Evolutionary conservation across 306 rosid genomes (phyloP), one percentile per base, ranked within the genome.

Genomic region (Coriaria nepalensis): DNA sequence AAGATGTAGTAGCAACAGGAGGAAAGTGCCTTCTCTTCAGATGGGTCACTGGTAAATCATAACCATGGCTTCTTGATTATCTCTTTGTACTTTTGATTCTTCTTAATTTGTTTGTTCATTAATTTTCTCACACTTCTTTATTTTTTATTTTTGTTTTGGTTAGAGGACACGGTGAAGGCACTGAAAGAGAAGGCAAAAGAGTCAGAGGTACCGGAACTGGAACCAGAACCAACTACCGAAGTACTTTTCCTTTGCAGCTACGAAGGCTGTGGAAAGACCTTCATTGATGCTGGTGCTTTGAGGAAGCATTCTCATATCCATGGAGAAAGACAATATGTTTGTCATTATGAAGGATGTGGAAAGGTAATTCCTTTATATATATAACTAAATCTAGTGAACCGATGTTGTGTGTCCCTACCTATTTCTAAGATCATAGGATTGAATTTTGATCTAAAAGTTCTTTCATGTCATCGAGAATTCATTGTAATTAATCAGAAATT

Each of bases 211-310:
- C 85, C 93, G 37, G 94, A 85, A 59, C 95, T 87, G 54, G 98
- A 90, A 67, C 93, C 96, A 13, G 96, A 92, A 62, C 96, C 98
- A 57, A 85, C 95, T 5, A 92, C 94, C 37, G 93, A 92, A 79
- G 98, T 92, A 13, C 98, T 92, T 63, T 92, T 92, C 59, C 92
- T 92, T 34, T 92, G 96, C 77, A 92, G 98, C 81, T 82, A 75
- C 43, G 94, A 92, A 50, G 73, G 85, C 62, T 92, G 98, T 51
- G 98, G 98, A 49, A 85, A 85, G 80, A 82, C 96, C 55, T 92
- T 92, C 56, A 85, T 85, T 52, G 98, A 92, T 68, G 94, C 93
- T n/a, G 83, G 92, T 65, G 96, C 98, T 44, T 78, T 92, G 78
- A 82, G 87, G 77, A 92, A 92, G 74, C 98, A 92, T 54, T 82